These are phyloP conservation scores for Gomphus bonarii DNA, from an alignment of 1,284 basidiomycete genomes.

Conservation along the genomic window DNA sequence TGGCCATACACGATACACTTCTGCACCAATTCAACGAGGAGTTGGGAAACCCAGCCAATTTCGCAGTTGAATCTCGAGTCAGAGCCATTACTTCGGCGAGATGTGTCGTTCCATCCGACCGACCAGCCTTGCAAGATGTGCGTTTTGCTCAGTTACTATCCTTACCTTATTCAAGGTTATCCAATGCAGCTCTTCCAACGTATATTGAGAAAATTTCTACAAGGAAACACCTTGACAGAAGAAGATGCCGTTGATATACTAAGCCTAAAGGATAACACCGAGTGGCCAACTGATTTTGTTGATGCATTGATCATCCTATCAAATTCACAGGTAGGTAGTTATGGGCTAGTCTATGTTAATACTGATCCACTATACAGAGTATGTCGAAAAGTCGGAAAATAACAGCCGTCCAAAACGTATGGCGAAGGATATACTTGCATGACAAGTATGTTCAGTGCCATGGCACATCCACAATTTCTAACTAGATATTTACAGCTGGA, in stretches of 20 bases:
- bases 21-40: conserved; percentile 43
- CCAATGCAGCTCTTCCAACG: conserved; percentile 11
- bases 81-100: conserved; percentile 38
- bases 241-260: conserved; percentile 65
- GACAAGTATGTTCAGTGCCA: conserved; percentile 59
- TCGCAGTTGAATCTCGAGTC: conserved; percentile 56
- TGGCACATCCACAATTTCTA: conserved; percentile 1
- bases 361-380: conserved; percentile 28
- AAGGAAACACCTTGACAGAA: conserved; percentile 54
- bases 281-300: conserved; percentile 47
- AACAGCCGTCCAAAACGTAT: conserved; percentile 65
- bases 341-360: background rate
- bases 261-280: conserved; percentile 58
- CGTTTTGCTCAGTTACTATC: background rate
- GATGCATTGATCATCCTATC: conserved; percentile 55
- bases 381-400: conserved; percentile 59
- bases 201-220: conserved; percentile 27
- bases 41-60: conserved; percentile 35
- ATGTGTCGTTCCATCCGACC: conserved; percentile 5
- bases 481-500: conserved; percentile 44
- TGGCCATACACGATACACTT: conserved; percentile 61
- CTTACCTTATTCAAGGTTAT: background rate
- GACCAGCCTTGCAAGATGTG: conserved; percentile 9
- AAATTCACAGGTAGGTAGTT: conserved; percentile 38
- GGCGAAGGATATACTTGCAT: conserved; percentile 80